Base-by-base conservation (phyloP, 2,329 filamentous ascomycete genomes). In the Graphium sp. region DNA sequence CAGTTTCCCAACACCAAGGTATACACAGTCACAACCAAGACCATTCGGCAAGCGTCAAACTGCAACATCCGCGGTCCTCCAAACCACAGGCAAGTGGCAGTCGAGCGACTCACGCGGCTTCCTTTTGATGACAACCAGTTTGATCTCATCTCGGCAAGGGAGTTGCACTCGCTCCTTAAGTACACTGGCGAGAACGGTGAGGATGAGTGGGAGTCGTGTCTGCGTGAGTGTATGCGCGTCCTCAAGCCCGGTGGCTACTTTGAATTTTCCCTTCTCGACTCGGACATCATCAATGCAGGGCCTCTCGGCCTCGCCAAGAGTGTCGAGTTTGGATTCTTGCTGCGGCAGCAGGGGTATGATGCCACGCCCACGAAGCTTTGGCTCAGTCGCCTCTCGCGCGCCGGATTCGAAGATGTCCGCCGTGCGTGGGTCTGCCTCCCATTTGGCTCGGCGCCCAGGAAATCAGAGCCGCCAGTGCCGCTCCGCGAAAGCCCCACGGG, bases 201-300 rank as follows among this genome's bases (percentile, higher is more conserved):
- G 33, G 83, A 95, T 44, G 87, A 95, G 53, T 94, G 85, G 65
- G 81, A 91, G 46, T 63, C 74, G 27, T 89, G 82, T 35, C 62
- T 95, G 7, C 61, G 60, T 29, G 89, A 98, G 55, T 91, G 84
- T 48, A 74, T 82, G 57, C 83, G 89, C 34, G 77, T 91, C 33
- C 72, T 94, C 40, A 93, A 93, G 56, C 85, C 87, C 1, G 84
- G 83, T 28, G 89, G 89, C 18, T 87, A 87, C 49, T 59, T 98
- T 33, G 89, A 98, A 46, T 98, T 89, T 55, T 75, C 73, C 36
- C 56, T 95, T 24, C 69, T 95, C 40, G 89, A 98, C 49, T 79
- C 84, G 2, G 84, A 92, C 44, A 74, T 98, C 40, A 73, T 91
- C 36, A 85, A 84, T 38, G 74, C 83, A 1, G 85, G 85, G 0